phyloP scores from a whole-genome alignment of 345 rosid genomes.

The Balakata baccata region DNA sequence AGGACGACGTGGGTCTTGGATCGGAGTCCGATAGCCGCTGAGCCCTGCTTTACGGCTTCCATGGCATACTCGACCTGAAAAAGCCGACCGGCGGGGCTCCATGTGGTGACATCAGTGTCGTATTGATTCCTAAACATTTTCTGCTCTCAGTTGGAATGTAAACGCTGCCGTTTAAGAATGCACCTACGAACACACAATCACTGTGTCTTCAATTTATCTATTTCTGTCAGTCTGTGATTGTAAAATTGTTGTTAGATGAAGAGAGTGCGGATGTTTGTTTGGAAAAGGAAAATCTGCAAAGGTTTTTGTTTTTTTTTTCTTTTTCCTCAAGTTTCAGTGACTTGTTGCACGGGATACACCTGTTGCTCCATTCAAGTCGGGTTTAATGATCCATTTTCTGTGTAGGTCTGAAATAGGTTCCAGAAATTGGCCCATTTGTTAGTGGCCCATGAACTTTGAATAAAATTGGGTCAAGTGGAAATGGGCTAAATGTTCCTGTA shows the following conservation, averaged over 20 bases:
- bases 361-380: too few relatives aligned
- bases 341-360: constrained; percentile 3
- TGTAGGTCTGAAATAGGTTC: too few relatives aligned
- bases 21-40: constrained; percentile 99
- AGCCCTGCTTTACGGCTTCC: constrained; percentile 99
- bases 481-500: too few relatives aligned
- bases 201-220: too few relatives aligned
- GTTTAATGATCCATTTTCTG: not conserved
- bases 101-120: constrained; percentile 97
- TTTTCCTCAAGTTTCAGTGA: constrained; percentile 3
- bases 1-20: constrained; percentile 89
- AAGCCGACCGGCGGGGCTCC: constrained; percentile 97
- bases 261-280: not conserved
- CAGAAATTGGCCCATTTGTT: not conserved
- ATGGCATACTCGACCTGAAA: constrained; percentile 99
- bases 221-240: not conserved
- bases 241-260: not conserved
- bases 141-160: constrained; percentile 1
- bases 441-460: not conserved
- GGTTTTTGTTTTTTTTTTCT: constrained; percentile 20
- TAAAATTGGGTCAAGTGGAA: too few relatives aligned
- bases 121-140: constrained; percentile 94
- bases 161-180: not conserved
- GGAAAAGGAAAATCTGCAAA: not conserved
- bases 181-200: not conserved